Percentiles rank a stretch among this genome's conserved stretches.
Evolutionary conservation across 1,284 basidiomycete genomes (phyloP).

Genomic region (Xerocomus amazonicus): DNA sequence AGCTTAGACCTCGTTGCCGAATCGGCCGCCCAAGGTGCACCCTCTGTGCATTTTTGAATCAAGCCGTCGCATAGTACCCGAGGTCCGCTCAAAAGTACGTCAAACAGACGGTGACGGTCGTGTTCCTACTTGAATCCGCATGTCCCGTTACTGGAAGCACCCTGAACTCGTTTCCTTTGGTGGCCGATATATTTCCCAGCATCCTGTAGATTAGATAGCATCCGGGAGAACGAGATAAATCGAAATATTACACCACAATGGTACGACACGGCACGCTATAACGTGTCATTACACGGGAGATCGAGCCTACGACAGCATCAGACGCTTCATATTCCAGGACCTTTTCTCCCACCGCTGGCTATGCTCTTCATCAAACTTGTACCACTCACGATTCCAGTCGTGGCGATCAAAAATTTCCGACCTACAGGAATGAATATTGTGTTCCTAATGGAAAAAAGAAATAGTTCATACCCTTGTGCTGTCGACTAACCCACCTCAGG

Average conservation of each 20-base stretch:
- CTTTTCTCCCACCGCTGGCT: constrained; percentile 41
- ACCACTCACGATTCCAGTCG: constrained; percentile 85
- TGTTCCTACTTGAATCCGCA: not conserved
- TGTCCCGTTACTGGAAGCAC: not conserved
- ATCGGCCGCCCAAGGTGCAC: constrained; percentile 2
- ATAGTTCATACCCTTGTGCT: constrained; percentile 62
- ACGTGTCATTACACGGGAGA: constrained; percentile 3
- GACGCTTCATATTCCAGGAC: constrained; percentile 16
- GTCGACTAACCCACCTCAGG: constrained; percentile 83
- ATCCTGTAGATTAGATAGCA: constrained; percentile 16
- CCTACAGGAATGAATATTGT: constrained; percentile 43
- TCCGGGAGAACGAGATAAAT: constrained; percentile 6
- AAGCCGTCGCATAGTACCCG: constrained; percentile 27
- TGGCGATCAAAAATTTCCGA: constrained; percentile 82
- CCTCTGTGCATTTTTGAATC: not conserved
- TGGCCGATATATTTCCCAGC: not conserved
- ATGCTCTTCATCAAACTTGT: constrained; percentile 67
- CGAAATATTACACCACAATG: constrained; percentile 13
- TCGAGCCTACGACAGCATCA: constrained; percentile 10
- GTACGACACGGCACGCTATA: constrained; percentile 9
- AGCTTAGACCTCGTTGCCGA: too few relatives aligned
- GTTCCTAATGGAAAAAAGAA: not conserved
- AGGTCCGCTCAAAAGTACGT: constrained; percentile 33
- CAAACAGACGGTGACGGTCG: constrained; percentile 38
- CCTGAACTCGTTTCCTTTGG: not conserved